Evolutionary conservation across 2,329 filamentous ascomycete genomes (phyloP).

Genomic region (Cladosporium sp.): DNA sequence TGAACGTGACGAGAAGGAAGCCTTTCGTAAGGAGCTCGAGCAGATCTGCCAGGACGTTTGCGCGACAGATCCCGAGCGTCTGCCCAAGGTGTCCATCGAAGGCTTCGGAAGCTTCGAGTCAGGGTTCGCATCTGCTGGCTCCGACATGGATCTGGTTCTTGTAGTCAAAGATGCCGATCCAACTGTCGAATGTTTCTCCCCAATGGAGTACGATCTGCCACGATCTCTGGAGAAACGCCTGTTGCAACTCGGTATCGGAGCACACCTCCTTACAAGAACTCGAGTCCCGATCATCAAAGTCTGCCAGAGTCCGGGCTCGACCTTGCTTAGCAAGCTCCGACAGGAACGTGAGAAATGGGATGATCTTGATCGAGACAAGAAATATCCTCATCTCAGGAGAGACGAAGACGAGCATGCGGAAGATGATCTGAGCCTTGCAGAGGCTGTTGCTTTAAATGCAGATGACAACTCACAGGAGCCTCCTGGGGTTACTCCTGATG

Average conservation of each 20-base stretch:
- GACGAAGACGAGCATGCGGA: slow-evolving; percentile 25
- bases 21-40: slow-evolving; percentile 67
- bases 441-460: neutral
- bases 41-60: slow-evolving; percentile 63
- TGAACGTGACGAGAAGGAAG: slow-evolving; percentile 71
- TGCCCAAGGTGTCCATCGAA: slow-evolving; percentile 61
- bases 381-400: slow-evolving; percentile 39
- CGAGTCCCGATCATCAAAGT: slow-evolving; percentile 87
- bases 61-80: slow-evolving; percentile 50
- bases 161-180: slow-evolving; percentile 53
- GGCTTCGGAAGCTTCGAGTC: slow-evolving; percentile 82
- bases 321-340: slow-evolving; percentile 61
- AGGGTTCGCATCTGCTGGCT: slow-evolving; percentile 83
- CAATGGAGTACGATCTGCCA: slow-evolving; percentile 62
- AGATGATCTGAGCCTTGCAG: neutral
- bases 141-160: slow-evolving; percentile 86
- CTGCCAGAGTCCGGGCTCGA: slow-evolving; percentile 67
- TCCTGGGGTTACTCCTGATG: neutral
- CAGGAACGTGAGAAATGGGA: slow-evolving; percentile 74
- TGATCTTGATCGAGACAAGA: slow-evolving; percentile 49
- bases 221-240: slow-evolving; percentile 74
- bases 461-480: neutral
- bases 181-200: slow-evolving; percentile 30
- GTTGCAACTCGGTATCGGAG: slow-evolving; percentile 70
- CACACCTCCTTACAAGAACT: slow-evolving; percentile 73